phyloP scores from a whole-genome alignment of 108 stramenopile species.

The Nitzschia sp. region DNA sequence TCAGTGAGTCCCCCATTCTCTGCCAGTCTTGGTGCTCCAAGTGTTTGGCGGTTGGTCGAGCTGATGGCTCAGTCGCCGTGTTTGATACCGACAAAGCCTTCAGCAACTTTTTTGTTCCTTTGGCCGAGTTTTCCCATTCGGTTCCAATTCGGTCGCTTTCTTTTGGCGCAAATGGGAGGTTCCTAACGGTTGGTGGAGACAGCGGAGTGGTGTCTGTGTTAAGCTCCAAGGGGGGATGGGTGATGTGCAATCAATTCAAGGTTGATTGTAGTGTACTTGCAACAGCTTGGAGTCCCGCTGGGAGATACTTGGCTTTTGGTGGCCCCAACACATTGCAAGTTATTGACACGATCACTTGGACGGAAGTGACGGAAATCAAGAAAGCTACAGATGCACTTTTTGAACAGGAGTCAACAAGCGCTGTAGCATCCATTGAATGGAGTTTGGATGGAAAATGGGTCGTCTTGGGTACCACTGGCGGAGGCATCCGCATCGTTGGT shows the following conservation, averaged over 20 bases:
- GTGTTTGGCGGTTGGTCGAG: constrained; percentile 37
- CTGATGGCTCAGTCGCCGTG: constrained; percentile 42
- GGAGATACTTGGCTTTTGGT: constrained; percentile 29
- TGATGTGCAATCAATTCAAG: constrained; percentile 29
- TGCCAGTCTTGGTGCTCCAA: constrained; percentile 44
- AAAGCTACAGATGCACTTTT: neutral
- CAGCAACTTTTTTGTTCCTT: constrained; percentile 29
- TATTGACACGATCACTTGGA: constrained; percentile 41
- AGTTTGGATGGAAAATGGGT: constrained; percentile 35
- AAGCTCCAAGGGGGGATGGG: constrained; percentile 39
- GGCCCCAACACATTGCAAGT: constrained; percentile 19
- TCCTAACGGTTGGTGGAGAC: constrained; percentile 30
- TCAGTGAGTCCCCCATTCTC: constrained; percentile 31
- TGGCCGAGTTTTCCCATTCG: constrained; percentile 17
- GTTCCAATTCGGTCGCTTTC: constrained; percentile 30
- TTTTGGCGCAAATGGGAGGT: constrained; percentile 29
- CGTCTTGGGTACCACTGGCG: constrained; percentile 31
- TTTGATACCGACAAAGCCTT: constrained; percentile 43
- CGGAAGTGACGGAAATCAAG: constrained; percentile 19
- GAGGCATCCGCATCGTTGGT: constrained; percentile 23
- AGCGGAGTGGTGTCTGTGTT: constrained; percentile 25
- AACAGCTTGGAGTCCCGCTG: constrained; percentile 44
- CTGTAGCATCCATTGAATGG: constrained; percentile 29
- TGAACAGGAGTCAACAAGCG: neutral
- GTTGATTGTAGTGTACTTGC: constrained; percentile 15